Evolutionary conservation across 1,284 basidiomycete species (phyloP), one percentile per base, ranked within the genome.

Genomic region (Microbotryum scabiosae): DNA sequence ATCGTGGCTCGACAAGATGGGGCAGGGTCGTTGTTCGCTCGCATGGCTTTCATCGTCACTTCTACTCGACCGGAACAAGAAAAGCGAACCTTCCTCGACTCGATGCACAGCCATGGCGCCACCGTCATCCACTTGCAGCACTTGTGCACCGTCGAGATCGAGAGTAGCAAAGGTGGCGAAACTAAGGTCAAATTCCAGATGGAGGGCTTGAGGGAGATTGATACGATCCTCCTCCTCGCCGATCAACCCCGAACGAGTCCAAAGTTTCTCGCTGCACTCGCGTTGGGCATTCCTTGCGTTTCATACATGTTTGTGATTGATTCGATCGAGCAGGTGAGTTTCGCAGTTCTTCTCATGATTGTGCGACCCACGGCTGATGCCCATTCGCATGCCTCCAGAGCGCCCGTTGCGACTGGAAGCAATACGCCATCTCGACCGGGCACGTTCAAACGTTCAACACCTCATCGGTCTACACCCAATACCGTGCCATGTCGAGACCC

Each of bases 231-330:
- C 71, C 77, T 90, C 26, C 68, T 90, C 18, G 82, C 86, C 0
- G 82, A 86, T 64, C 79, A 82, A 30, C 73, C 78, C 9, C 81
- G 79, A 62, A 81, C 83, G 61, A 91, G 87, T 63, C 80, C 85
- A 5, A 92, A 91, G 73, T 89, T 82, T 70, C 77, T 93, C 55
- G 80, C 85, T 6, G 88, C 90, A 7, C 79, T 94, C 32, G 88
- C 87, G 0, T 77, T 90, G 30, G 90, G 90, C 7, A 84, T 94
- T 53, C 91, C 90, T 1, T 90, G 88, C 69, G 71, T 94, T n/a
- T 81, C 81, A 0, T 73, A 80, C 5, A 75, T 79, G 3, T 92
- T 85, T 81, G 62, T 89, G 20, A 70, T 79, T 12, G 78, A 80
- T 26, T 78, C 78, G 32, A 72, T 78, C 43, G 65, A 71, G 18